Evolutionary conservation across 2,329 filamentous ascomycete genomes (phyloP), one percentile per base, ranked within the genome.

Genomic region (Phaeosphaeria sp.): DNA sequence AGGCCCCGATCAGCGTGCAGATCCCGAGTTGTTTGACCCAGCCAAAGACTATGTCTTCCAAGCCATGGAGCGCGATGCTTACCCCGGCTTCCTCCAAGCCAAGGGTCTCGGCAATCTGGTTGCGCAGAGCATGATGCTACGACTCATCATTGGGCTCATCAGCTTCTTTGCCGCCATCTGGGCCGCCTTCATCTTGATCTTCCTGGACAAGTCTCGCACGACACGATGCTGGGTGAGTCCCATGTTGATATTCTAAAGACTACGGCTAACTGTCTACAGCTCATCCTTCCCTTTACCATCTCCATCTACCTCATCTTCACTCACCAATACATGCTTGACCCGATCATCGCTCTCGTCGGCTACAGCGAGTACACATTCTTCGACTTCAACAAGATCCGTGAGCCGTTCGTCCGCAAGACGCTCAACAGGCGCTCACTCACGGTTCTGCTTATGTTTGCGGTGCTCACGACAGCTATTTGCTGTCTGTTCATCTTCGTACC

Each of bases 31-130:
- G 13, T 99, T 99, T 71, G 95, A 98, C 75, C 89, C 92, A 20
- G 95, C 95, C 53, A 99, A 99, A 82, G 95, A 99, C 80, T 99
- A 98, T 76, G 95, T 98, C 61, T 99, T 98, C 78, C 96, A 99
- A 79, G 96, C 96, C 33, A 99, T 99, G 95, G 96, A 99, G 80
- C 88, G 96, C 55, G 95, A 99, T 80, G 95, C 96, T n/a, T 99
- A 97, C 75, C 95, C 96, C 0, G 94, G 94, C 1, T 99, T 99
- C 79, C 84, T 99, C 57, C 87, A 94, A 73, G 92, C 92, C 80
- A 98, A 98, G 80, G 95, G 95, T 2, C 84, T 99, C 22, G 96
- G 96, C 59, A 99, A 99, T 73, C 85, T 99, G 15, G 94, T 99
- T 25, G 95, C 94, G 2, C 88, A 94, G 17, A 96, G 92, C 47